Percentiles rank a stretch among this genome's conserved stretches.
phyloP scores from a whole-genome alignment of 768 basidiomycete species.

The Podaxis sp. region DNA sequence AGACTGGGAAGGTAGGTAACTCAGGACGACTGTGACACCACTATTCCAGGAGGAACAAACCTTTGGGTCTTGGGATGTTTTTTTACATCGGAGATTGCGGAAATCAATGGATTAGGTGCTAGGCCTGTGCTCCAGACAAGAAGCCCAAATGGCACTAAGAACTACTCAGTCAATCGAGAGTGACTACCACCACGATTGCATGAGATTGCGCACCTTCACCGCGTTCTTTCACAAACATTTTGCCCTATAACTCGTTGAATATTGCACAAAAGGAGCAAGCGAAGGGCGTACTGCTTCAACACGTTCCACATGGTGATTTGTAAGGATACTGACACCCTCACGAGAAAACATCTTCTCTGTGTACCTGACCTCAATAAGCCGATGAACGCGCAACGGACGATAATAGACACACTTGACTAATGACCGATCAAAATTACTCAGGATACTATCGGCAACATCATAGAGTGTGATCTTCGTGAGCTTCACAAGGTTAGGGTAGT shows the following conservation, averaged over 20 bases:
- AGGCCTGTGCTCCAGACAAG: slow-evolving; percentile 90
- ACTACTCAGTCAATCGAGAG: neutral
- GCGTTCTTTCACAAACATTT: slow-evolving; percentile 67
- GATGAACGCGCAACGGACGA: neutral
- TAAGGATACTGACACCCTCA: slow-evolving; percentile 73
- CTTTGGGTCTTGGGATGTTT: slow-evolving; percentile 63
- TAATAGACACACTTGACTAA: slow-evolving; percentile 49
- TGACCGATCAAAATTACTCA: slow-evolving; percentile 71
- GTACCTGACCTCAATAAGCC: slow-evolving; percentile 41
- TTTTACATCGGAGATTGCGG: slow-evolving; percentile 54
- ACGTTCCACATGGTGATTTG: slow-evolving; percentile 70
- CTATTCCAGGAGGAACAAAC: slow-evolving; percentile 27
- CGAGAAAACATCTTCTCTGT: slow-evolving; percentile 69
- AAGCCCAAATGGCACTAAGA: slow-evolving; percentile 68
- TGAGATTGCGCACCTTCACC: slow-evolving; percentile 53
- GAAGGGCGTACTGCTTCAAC: slow-evolving; percentile 52
- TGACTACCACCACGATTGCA: slow-evolving; percentile 4
- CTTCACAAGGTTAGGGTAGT: slow-evolving; percentile 64
- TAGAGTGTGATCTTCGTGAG: slow-evolving; percentile 75
- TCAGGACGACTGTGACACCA: neutral
- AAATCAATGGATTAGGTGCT: slow-evolving; percentile 77
- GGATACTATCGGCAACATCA: slow-evolving; percentile 78
- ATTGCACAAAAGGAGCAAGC: neutral
- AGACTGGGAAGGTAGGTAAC: slow-evolving; percentile 25
- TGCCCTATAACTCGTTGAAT: slow-evolving; percentile 41